Evolutionary conservation across 2,329 filamentous ascomycete genomes (phyloP), one percentile per base, ranked within the genome.

Genomic region (Fusarium sp.): DNA sequence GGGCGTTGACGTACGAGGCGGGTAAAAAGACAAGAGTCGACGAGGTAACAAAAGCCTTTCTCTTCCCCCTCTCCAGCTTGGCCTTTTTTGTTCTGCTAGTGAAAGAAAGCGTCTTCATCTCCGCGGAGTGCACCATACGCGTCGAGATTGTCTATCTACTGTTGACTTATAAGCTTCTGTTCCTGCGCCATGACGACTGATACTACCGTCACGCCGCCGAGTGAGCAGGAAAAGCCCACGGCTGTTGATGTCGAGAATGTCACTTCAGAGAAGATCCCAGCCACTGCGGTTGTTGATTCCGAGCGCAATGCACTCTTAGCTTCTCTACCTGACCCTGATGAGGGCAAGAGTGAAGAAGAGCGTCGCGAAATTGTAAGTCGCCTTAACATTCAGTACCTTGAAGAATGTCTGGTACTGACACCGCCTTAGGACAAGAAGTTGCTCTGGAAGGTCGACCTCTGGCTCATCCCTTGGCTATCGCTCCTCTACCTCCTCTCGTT

Each of bases 281-380:
- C 65, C 1, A 15, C 23, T 2, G 39, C 53, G 33, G 57, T 21
- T 6, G 69, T 77, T 29, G 70, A 77, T 35, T 60, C 71, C 44
- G 77, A 78, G 55, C 74, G 75, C 10, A 73, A 69, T 23, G 66
- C 74, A 16, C 68, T 75, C 12, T 63, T 78, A 6, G 77, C 76
- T 21, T 39, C 57, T 18, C 69, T 78, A 1, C 77, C 77, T 4
- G 77, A 78, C 10, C 77, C 77, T 11, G 90, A 92, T 74, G 88
- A 83, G 21, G 86, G 87, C 8, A 79, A 91, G 66, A 89, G 82
- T 58, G 84, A 85, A 2, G 89, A 89, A 65, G 90, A 92, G 73
- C 84, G 83, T 58, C 84, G 84, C 16, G 83, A 77, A 41, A 86
- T 90, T 70, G 90, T 92, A 80, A 61, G 84, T 75, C n/a, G 23